Conservation (phyloP, 345 rosid genomes). For the Conringia planisiliqua region DNA sequence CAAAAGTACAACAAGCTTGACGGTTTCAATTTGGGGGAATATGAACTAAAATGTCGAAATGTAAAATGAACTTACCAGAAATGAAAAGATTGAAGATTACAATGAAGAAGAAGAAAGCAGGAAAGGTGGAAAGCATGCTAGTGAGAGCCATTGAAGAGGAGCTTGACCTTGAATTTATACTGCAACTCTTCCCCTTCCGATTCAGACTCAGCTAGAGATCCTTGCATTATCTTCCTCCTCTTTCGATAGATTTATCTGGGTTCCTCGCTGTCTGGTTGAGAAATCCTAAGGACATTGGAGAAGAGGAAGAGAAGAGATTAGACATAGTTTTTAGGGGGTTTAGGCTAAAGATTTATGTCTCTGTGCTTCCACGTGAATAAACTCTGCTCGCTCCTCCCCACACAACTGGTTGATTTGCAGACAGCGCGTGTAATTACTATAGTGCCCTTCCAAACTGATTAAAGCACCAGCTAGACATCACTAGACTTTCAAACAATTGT, state of each 20-base stretch:
- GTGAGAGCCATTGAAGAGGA: constrained; percentile 64
- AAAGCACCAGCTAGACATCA: constrained; percentile 21
- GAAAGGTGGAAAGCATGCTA: constrained; percentile 35
- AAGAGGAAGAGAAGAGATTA: constrained; percentile 18
- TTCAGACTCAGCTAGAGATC: constrained; percentile 46
- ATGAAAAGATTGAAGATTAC: constrained; percentile 9
- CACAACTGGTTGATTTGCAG: constrained; percentile 14
- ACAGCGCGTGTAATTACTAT: background rate
- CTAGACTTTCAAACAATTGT: background rate
- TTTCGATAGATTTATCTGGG: background rate
- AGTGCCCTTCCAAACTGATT: background rate
- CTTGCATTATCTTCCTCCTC: constrained; percentile 65
- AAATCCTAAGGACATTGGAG: background rate
- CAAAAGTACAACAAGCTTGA: background rate
- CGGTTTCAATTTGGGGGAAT: constrained; percentile 9
- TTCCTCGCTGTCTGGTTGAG: background rate
- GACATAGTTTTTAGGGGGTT: constrained; percentile 23
- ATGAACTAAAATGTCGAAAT: background rate
- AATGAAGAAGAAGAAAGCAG: constrained; percentile 26
- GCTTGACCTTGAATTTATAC: constrained; percentile 36
- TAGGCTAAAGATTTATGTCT: constrained; percentile 27
- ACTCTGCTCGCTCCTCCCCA: constrained; percentile 28
- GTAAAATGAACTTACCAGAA: constrained; percentile 11
- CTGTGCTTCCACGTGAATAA: constrained; percentile 32
- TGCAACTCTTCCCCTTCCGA: constrained; percentile 38